Percentiles rank a stretch among this genome's conserved stretches.
Evolutionary conservation across 768 basidiomycete species (phyloP).

Genomic region (Panus rudis): DNA sequence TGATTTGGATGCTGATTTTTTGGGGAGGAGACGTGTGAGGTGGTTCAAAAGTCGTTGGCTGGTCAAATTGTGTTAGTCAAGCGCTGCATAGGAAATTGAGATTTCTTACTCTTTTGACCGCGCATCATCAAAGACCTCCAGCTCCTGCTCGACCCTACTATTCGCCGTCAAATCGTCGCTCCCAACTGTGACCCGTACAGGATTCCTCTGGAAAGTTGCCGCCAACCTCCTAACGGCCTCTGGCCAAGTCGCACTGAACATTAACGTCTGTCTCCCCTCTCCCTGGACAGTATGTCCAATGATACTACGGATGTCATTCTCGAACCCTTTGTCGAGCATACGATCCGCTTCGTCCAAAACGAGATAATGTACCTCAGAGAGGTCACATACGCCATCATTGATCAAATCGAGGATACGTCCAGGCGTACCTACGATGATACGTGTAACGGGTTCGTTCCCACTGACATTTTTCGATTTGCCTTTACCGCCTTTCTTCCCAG

Average conservation of each 20-base stretch:
- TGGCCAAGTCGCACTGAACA: constrained; percentile 99
- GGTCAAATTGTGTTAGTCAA: neutral
- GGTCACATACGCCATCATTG: constrained; percentile 76
- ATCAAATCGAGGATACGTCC: constrained; percentile 91
- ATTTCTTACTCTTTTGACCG: constrained; percentile 76
- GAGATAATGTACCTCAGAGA: constrained; percentile 78
- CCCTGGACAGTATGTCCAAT: constrained; percentile 67
- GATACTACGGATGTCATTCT: constrained; percentile 92
- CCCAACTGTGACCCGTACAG: constrained; percentile 89
- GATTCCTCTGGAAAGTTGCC: constrained; percentile 75
- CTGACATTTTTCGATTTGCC: too few relatives aligned
- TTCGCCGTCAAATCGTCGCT: constrained; percentile 94
- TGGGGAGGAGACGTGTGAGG: constrained; percentile 49
- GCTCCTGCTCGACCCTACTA: constrained; percentile 82
- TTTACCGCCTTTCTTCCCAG: constrained; percentile 42
- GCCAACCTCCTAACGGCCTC: constrained; percentile 88
- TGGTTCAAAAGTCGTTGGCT: constrained; percentile 57
- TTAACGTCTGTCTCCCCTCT: constrained; percentile 80
- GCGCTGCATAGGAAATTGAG: neutral
- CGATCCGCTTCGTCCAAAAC: constrained; percentile 97
- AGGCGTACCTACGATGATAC: constrained; percentile 92
- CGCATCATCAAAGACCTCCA: constrained; percentile 87
- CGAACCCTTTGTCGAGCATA: constrained; percentile 98
- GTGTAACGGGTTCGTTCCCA: constrained; percentile 38
- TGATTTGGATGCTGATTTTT: constrained; percentile 42